Evolutionary conservation across 768 basidiomycete species (phyloP).

Genomic region (Podaxis pistillaris): DNA sequence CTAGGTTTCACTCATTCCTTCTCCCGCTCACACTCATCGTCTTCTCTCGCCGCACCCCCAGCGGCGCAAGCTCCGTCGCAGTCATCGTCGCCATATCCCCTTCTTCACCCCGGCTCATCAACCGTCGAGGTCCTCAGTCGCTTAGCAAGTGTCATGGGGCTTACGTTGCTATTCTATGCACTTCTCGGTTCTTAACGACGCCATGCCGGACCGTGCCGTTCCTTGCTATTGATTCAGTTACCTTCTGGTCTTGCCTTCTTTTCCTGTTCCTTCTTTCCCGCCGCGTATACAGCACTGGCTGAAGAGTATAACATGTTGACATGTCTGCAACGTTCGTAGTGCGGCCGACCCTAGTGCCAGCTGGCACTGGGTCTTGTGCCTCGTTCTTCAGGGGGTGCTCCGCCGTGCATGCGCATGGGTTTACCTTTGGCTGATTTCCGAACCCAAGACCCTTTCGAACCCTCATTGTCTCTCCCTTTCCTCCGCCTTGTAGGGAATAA

Average conservation of each 20-base stretch:
- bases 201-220: not conserved
- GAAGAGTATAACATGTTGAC: no score
- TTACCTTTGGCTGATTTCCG: no score
- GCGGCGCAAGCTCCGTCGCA: not conserved
- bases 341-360: no score
- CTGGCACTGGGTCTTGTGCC: no score
- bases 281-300: no score
- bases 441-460: no score
- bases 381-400: no score
- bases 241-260: not conserved
- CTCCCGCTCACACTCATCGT: not conserved
- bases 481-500: no score
- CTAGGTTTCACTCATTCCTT: not conserved
- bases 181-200: slow-evolving; percentile 34
- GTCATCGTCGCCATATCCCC: not conserved
- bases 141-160: slow-evolving; percentile 6
- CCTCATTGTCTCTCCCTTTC: no score
- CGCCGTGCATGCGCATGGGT: no score
- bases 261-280: no score
- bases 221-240: not conserved
- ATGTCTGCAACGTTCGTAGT: no score
- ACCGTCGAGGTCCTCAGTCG: not conserved
- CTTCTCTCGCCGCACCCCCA: not conserved
- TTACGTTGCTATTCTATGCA: slow-evolving; percentile 15
- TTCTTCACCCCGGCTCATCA: not conserved